These are phyloP conservation scores for Areca catechu DNA, from an alignment of 176 grass and related monocot species.

Conservation along the genomic window DNA sequence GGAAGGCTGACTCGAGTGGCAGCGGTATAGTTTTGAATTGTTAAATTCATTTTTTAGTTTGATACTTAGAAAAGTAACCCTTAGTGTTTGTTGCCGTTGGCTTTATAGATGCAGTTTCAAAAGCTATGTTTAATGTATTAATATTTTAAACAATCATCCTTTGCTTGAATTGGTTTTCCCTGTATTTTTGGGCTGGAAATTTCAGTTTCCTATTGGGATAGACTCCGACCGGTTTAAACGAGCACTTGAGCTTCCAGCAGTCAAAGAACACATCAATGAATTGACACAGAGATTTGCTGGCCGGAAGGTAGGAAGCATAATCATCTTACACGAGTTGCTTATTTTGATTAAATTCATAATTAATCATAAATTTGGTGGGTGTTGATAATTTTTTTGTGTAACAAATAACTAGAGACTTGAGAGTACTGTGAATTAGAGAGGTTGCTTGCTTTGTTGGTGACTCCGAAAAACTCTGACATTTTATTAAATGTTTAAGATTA, in stretches of 20 bases:
- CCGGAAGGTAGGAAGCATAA: slow-evolving; percentile 59
- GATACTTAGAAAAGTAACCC: neutral
- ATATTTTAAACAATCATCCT: too few species aligned
- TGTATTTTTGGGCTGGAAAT: slow-evolving; percentile 35
- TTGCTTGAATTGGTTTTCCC: slow-evolving; percentile 5
- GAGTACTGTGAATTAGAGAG: too few species aligned
- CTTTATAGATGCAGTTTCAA: too few species aligned
- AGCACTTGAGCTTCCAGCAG: slow-evolving; percentile 56
- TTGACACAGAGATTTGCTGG: slow-evolving; percentile 30
- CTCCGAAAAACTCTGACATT: too few species aligned
- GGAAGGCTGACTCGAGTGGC: slow-evolving; percentile 90
- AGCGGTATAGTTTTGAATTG: slow-evolving; percentile 51
- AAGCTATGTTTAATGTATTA: too few species aligned
- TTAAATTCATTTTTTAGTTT: slow-evolving; percentile 1
- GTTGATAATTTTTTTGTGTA: neutral
- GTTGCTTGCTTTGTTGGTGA: too few species aligned
- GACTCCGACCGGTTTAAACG: slow-evolving; percentile 97
- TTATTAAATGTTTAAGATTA: too few species aligned
- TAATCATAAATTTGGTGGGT: neutral
- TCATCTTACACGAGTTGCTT: neutral
- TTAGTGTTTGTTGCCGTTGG: neutral
- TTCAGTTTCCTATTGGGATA: slow-evolving; percentile 99
- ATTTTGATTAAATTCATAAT: slow-evolving; percentile 3
- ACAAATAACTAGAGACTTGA: neutral
- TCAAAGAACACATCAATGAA: slow-evolving; percentile 74